Conservation (phyloP, 2,329 filamentous ascomycete species). For the Ceratocystis cacaofunesta region DNA sequence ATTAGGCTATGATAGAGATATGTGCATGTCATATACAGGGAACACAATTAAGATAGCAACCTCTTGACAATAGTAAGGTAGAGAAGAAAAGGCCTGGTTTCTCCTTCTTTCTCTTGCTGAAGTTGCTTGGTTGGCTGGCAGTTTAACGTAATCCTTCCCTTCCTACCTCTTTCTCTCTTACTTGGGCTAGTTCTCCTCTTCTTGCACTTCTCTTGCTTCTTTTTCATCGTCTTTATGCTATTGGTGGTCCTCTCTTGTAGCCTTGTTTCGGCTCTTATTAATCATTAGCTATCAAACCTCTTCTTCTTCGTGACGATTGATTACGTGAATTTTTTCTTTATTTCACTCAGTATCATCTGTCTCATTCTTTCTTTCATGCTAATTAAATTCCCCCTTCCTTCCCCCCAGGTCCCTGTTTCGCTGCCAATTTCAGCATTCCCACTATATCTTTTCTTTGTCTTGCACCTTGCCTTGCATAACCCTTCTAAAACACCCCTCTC, state of each 20-base stretch:
- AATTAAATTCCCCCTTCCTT: neutral
- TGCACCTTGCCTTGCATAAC: neutral
- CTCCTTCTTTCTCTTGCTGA: neutral
- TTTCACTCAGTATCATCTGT: neutral
- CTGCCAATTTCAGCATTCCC: neutral
- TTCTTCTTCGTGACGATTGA: neutral
- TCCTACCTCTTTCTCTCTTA: neutral
- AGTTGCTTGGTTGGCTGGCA: neutral
- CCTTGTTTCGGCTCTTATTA: neutral
- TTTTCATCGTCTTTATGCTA: neutral
- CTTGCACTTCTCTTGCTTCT: neutral
- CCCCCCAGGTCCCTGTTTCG: neutral
- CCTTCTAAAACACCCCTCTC: conserved; percentile 2
- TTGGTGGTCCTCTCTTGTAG: neutral
- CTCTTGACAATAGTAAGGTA: too few species aligned
- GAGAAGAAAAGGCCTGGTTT: neutral
- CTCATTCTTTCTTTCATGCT: neutral
- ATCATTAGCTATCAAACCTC: neutral
- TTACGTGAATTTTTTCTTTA: neutral
- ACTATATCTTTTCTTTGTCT: neutral
- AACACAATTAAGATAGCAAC: too few species aligned
- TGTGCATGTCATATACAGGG: too few species aligned
- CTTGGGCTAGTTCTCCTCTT: neutral
- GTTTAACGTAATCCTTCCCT: neutral
- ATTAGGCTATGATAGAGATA: too few species aligned